phyloP scores from a whole-genome alignment of 192 early-diverging fungal species.

The Cetraspora pellucida region DNA sequence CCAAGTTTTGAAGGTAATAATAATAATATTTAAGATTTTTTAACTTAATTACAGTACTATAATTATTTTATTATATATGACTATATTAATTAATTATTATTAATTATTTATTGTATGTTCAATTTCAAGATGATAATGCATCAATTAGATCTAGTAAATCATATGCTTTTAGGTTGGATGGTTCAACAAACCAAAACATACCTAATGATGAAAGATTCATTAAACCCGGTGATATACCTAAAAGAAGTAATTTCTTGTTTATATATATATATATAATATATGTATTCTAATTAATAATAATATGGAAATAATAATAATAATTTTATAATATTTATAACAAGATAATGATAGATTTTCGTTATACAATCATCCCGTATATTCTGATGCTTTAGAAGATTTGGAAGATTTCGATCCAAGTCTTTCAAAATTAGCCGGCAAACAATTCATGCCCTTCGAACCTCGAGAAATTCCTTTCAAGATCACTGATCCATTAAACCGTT shows the following conservation, averaged over 20 bases:
- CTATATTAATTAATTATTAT: not conserved
- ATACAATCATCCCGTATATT: conserved; percentile 7
- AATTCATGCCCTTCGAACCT: conserved; percentile 58
- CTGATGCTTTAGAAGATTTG: conserved; percentile 37
- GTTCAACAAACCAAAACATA: not conserved
- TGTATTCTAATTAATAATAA: not conserved
- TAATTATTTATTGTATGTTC: not conserved
- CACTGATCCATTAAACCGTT: conserved; percentile 41
- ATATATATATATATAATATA: not conserved
- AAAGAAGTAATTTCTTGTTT: conserved; percentile 18
- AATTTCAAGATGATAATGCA: conserved; percentile 19
- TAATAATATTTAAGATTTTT: too few species aligned
- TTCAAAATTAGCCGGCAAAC: conserved; percentile 52
- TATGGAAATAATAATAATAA: not conserved
- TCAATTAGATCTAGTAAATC: conserved; percentile 16
- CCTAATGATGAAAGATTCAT: not conserved
- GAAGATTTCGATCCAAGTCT: conserved; percentile 32
- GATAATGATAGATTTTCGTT: not conserved
- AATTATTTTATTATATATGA: not conserved
- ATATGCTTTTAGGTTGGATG: not conserved
- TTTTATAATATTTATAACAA: too few species aligned
- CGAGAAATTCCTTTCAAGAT: conserved; percentile 48
- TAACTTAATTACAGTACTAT: not conserved
- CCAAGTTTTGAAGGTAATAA: not conserved
- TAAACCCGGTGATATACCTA: conserved; percentile 2